A percentile compares a stretch with the other conserved stretches of the same genome.
Evolutionary conservation across 148 eudicot genomes (phyloP).

Genomic region (Rhododendron vialii): DNA sequence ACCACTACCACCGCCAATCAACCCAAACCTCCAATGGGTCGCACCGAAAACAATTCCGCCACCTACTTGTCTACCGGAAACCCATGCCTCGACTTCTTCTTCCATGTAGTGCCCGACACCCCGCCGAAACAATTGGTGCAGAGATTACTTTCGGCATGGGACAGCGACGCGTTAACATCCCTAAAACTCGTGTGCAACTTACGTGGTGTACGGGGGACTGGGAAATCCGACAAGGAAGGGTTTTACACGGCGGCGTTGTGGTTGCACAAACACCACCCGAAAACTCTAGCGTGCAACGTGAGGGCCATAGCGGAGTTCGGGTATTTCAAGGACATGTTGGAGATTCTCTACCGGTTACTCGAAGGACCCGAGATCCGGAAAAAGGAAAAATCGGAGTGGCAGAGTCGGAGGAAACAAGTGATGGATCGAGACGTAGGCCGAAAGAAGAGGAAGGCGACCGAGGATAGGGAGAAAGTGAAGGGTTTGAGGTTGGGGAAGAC

Average conservation of each 20-base stretch:
- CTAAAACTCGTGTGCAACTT: not conserved
- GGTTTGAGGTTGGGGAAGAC: conserved; percentile 20
- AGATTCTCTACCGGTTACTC: conserved; percentile 15
- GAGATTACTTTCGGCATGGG: not conserved
- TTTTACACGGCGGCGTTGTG: conserved; percentile 15
- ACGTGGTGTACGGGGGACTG: conserved; percentile 17
- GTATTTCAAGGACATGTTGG: conserved; percentile 17
- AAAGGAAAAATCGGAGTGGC: not conserved
- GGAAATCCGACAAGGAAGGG: conserved; percentile 15
- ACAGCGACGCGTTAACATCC: not conserved
- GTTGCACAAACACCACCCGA: conserved; percentile 20
- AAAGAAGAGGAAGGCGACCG: not conserved
- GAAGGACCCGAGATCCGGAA: conserved; percentile 4
- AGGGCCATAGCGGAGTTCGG: conserved; percentile 3
- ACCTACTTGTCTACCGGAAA: not conserved
- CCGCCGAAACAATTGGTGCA: not conserved
- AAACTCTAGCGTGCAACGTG: conserved; percentile 13
- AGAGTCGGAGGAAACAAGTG: not conserved
- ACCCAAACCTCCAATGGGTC: conserved; percentile 5
- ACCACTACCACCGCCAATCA: not conserved
- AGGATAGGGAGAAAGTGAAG: conserved; percentile 10
- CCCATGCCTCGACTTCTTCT: not conserved
- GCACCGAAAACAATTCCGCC: conserved; percentile 16
- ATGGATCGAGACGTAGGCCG: not conserved
- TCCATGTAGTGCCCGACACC: not conserved